phyloP scores from a whole-genome alignment of 1,284 basidiomycete genomes.

The Fomitiporia mediterranea region DNA sequence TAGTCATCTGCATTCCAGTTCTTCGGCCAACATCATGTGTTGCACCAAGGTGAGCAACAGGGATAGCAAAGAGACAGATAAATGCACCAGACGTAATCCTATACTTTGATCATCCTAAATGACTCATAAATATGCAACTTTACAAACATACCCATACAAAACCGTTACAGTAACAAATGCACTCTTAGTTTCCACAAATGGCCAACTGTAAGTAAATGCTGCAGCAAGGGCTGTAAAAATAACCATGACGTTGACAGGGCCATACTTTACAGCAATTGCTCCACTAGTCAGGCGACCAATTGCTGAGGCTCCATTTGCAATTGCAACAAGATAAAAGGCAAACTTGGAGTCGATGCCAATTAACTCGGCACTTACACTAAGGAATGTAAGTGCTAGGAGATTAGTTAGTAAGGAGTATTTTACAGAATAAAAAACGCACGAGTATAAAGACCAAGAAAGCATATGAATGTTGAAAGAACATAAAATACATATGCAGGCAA shows the following conservation, averaged over 20 bases:
- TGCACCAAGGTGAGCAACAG: constrained; percentile 26
- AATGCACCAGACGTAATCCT: constrained; percentile 24
- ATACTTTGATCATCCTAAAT: neutral
- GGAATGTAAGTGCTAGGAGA: neutral
- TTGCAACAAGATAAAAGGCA: constrained; percentile 46
- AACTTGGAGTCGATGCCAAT: constrained; percentile 33
- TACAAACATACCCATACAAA: constrained; percentile 25
- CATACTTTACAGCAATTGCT: constrained; percentile 31
- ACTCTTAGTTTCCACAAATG: constrained; percentile 25
- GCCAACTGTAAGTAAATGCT: constrained; percentile 30
- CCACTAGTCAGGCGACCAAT: constrained; percentile 40
- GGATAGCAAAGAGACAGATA: constrained; percentile 24
- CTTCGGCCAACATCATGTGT: constrained; percentile 27
- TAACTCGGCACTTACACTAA: constrained; percentile 33
- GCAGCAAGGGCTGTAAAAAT: constrained; percentile 29
- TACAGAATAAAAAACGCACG: neutral
- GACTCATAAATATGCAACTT: neutral
- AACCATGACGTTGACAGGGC: constrained; percentile 26
- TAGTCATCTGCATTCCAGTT: constrained; percentile 29
- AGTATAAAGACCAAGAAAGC: constrained; percentile 9
- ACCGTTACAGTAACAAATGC: constrained; percentile 25
- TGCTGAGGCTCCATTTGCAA: constrained; percentile 43
- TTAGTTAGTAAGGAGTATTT: neutral
- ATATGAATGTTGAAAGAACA: constrained; percentile 7
- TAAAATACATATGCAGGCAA: constrained; percentile 1